These are phyloP conservation scores for Arthroderma sp. DNA, from an alignment of 2,329 filamentous ascomycete genomes.

Conservation along the genomic window DNA sequence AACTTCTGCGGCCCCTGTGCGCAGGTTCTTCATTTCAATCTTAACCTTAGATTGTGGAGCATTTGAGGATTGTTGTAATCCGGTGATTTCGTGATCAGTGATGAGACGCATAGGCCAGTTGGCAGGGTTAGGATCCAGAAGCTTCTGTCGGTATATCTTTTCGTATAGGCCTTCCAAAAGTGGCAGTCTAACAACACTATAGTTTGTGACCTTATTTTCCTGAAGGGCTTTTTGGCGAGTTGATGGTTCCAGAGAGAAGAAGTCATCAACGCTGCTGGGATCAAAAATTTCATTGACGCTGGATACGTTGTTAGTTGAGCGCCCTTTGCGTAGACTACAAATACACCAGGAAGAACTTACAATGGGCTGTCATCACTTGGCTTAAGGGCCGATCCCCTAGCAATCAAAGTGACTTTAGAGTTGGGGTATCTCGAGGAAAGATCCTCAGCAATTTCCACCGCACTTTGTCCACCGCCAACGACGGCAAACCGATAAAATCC, in stretches of 20 bases:
- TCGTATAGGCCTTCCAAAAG: constrained; percentile 83
- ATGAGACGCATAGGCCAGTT: constrained; percentile 61
- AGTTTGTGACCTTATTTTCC: constrained; percentile 76
- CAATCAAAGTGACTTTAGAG: constrained; percentile 61
- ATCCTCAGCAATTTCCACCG: constrained; percentile 90
- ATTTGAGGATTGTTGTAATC: constrained; percentile 38
- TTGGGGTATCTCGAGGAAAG: constrained; percentile 72
- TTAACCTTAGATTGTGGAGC: constrained; percentile 32
- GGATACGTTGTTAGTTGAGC: not conserved
- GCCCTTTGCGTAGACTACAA: constrained; percentile 1
- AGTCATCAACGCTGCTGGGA: constrained; percentile 63
- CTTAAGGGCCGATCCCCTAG: constrained; percentile 68
- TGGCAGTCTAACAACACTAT: constrained; percentile 81
- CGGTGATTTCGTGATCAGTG: constrained; percentile 43
- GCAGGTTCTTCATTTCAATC: constrained; percentile 21
- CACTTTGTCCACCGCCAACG: constrained; percentile 78
- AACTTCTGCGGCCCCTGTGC: constrained; percentile 36
- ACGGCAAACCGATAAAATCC: constrained; percentile 63
- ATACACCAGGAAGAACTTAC: constrained; percentile 38
- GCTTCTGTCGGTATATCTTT: constrained; percentile 71
- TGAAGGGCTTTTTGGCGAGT: constrained; percentile 45
- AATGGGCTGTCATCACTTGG: constrained; percentile 95
- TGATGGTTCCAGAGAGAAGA: constrained; percentile 54
- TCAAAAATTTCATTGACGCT: constrained; percentile 96
- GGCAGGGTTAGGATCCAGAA: constrained; percentile 54